Evolutionary conservation across 2,329 filamentous ascomycete species (phyloP), one percentile per base, ranked within the genome.

Genomic region (Fusarium bulbicola): DNA sequence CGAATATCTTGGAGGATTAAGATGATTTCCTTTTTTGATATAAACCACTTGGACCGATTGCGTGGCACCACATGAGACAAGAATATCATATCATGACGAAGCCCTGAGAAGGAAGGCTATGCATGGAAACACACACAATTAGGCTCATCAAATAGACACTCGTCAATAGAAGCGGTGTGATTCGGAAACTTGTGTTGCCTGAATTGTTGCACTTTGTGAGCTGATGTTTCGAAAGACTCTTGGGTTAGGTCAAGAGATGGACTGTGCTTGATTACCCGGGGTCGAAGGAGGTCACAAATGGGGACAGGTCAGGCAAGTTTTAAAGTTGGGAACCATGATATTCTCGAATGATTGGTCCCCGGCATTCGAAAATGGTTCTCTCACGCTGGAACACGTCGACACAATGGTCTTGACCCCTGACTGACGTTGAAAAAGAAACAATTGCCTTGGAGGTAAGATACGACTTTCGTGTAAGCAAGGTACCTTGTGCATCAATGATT

Each of bases 21-120:
- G 32, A 30, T 10, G 14, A n/a, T 40, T 32, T 42, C 16, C 20
- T 46, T 56, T 50, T 59, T 60, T 39, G 39, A 61, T 49, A 40
- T 54, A 49, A 37, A 58, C 46, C 56, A 20, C 28, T 68, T 59
- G 39, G 67, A 72, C 56, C 50, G 47, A 50, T 61, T 47, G 70
- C 39, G 56, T 74, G 63, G 71, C 52, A 74, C 67, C 63, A 73
- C 63, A 72, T 59, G 56, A 61, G 59, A 72, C 71, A 73, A 64
- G 58, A 34, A 53, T 53, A 26, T 42, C 24, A 45, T 52, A 52
- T 52, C 45, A 50, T 42, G 59, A 53, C 40, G 52, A 68, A 49
- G 54, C 56, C 45, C n/a, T n/a, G 20, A 36, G 18, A 40, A 32
- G 49, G 18, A 40, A 32, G 49, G 39, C 26, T 36, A 54, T 36